Evolutionary conservation across 1,139 yeast species (phyloP).

Genomic region (Hanseniaspora gamundiae): DNA sequence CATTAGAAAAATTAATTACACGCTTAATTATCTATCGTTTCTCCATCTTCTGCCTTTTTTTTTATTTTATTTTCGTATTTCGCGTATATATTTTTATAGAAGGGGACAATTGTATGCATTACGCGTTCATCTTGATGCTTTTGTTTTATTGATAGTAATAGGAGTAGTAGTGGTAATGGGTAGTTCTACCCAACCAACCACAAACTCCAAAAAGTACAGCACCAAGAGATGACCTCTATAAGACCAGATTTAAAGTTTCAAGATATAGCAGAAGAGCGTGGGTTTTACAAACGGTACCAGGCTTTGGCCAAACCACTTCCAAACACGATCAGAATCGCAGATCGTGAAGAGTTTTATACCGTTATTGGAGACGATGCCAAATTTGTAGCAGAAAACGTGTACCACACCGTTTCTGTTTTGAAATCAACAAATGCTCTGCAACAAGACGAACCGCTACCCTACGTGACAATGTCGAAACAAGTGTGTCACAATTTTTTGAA

Average conservation of each 20-base stretch:
- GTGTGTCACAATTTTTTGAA: constrained; percentile 57
- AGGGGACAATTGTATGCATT: too few relatives aligned
- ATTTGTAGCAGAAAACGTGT: constrained; percentile 69
- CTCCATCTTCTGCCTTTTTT: too few relatives aligned
- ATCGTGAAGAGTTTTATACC: constrained; percentile 67
- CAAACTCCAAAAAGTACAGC: too few relatives aligned
- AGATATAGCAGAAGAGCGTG: constrained; percentile 35
- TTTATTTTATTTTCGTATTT: too few relatives aligned
- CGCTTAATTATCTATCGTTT: too few relatives aligned
- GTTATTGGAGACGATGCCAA: constrained; percentile 68
- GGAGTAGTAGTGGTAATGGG: too few relatives aligned
- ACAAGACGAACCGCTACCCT: constrained; percentile 36
- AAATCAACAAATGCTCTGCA: constrained; percentile 34
- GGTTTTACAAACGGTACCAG: constrained; percentile 48
- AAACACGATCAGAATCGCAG: constrained; percentile 53
- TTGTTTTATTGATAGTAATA: too few relatives aligned
- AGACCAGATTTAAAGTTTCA: constrained; percentile 66
- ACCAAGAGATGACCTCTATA: constrained; percentile 49
- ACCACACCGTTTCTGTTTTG: constrained; percentile 69
- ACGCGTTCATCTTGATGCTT: too few relatives aligned
- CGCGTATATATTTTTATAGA: too few relatives aligned
- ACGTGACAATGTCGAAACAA: constrained; percentile 68
- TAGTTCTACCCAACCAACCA: too few relatives aligned
- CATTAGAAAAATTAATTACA: too few relatives aligned
- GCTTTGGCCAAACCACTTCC: constrained; percentile 20